Conservation (phyloP, 2,329 filamentous ascomycete genomes). For the Cryphonectria naterciae region DNA sequence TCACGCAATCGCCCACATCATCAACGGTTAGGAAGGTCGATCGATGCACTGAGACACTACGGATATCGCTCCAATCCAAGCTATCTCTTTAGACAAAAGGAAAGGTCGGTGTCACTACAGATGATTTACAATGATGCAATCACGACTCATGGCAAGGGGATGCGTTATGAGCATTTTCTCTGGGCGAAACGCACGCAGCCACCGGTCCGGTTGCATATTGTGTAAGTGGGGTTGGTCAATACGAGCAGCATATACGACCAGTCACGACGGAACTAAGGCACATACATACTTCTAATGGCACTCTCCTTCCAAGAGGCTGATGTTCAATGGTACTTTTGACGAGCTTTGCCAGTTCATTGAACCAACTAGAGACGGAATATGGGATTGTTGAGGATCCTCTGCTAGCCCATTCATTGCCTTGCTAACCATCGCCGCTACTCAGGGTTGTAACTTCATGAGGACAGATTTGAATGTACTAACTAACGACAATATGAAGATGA, state of each 20-base stretch:
- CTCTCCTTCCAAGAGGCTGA: not conserved
- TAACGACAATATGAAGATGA: not conserved
- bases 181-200: not conserved
- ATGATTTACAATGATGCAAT: constrained; percentile 13
- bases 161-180: not conserved
- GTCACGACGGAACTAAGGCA: not conserved
- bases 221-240: not conserved
- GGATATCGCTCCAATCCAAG: too few species aligned
- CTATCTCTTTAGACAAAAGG: not conserved
- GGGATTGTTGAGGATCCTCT: not conserved
- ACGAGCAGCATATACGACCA: not conserved
- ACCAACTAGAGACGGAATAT: not conserved
- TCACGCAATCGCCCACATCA: constrained; percentile 28
- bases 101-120: constrained; percentile 1
- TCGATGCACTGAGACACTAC: too few species aligned
- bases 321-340: not conserved
- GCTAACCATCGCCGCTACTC: too few species aligned
- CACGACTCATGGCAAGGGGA: not conserved
- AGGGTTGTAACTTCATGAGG: too few species aligned
- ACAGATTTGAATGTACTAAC: not conserved
- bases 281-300: too few species aligned
- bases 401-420: not conserved
- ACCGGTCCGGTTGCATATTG: not conserved
- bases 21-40: constrained; percentile 1
- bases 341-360: not conserved